Base-by-base conservation (phyloP, 164 flowering plant genomes). In the Piper longum region DNA sequence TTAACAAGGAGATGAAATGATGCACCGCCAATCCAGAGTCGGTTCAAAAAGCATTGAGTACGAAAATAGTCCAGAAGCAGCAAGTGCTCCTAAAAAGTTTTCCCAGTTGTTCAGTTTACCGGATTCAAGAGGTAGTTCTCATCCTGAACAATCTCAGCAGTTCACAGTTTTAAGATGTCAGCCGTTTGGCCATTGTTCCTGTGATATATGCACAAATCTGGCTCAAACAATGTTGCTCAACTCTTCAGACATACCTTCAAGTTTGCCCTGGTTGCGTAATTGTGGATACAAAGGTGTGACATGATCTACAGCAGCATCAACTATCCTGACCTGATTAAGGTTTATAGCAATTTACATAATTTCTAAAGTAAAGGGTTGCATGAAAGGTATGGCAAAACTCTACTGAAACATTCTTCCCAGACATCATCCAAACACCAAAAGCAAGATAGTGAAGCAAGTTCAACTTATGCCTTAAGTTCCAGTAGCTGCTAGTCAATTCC, bases 371-470 rank as follows among this genome's bases (percentile, higher is more conserved):
- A 42, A 45, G 54, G 55, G 16, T 76, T 63, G 16, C 87, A 77
- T 41, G 75, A 77, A 57, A 89, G 71, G 67, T 76, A 76, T 56
- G 88, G 81, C n/a, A 65, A 64, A 36, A 85, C 62, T 41, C 86
- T 74, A 60, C 59, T 63, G 4, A 55, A 73, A 67, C 91, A 77
- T 6, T 71, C 76, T 63, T 82, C 78, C 44, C 77, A 71, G 59
- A 91, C 65, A 41, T 85, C 87, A 59, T 80, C 82, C 72, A 89
- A 69, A 56, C 79, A 55, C 98, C 95, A 91, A 64, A 75, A 79
- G n/a, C 85, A 89, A 41, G 89, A 78, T 52, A 91, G 86, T 85
- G 87, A 84, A 65, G 77, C 83, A 48, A 89, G 90, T 74, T 91
- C 96, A 45, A 87, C 19, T 61, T 81, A 91, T 2, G 83, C 75